Base-by-base conservation (phyloP, 345 rosid genomes). In the Cardamine chenopodiifolia region DNA sequence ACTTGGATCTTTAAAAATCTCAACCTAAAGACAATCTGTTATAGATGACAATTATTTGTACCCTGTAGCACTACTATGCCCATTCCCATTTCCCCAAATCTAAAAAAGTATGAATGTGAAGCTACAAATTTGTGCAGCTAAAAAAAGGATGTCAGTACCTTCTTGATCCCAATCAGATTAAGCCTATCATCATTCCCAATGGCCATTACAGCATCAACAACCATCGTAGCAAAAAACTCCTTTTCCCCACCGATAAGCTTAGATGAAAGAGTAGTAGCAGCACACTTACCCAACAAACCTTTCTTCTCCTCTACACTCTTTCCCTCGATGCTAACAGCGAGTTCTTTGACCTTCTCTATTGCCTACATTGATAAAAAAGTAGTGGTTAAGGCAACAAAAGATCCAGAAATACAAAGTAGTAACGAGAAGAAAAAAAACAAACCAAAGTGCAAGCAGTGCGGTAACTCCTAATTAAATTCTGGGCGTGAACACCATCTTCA, bases 191-290 rank as follows among this genome's bases (percentile, higher is more conserved):
- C 98, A 77, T 66, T 29, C 12, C 87, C 97, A 71, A 92, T 96
- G 0, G 97, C 95, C 82, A 87, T 75, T 7, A 96, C 99, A 84
- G 99, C 87, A 86, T 92, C 92, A 34, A 92, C 99, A 31, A 93
- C 97, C 92, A 96, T 90, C 8, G 86, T 79, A 25, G 99, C 93
- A 73, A 92, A 96, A 68, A 96, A 96, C 63, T 93, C 98, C 68
- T 90, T 90, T 80, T 92, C 99, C 15, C 99, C 99, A 64, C 97
- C 96, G 75, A 96, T 93, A 55, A 96, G 97, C 78, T 96, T 96
- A 28, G 99, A 96, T 57, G 96, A 89, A 35, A 96, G 97, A 0
- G 98, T 95, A 28, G 99, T 95, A 14, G 91, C 91, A 74, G 97
- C 99, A 75, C 99, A 95, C 83, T 90, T 95, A 32, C 86, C 91